Percentiles rank a stretch among this genome's conserved stretches.
phyloP scores from a whole-genome alignment of 495 filamentous ascomycete species.

The Aspergillus baeticus region DNA sequence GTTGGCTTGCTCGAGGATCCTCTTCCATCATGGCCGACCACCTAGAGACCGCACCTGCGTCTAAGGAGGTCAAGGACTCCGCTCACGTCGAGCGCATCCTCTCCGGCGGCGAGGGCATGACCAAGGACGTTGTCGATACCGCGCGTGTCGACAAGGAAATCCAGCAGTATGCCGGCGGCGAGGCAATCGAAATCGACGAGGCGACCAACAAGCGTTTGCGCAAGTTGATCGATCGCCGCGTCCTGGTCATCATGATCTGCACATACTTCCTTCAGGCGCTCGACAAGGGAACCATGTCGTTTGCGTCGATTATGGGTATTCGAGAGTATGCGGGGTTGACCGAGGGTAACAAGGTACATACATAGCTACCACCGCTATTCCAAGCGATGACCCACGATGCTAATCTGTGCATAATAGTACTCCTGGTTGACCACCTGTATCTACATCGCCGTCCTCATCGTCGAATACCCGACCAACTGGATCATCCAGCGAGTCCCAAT shows the following conservation, averaged over 20 bases:
- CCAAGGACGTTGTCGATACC: constrained; percentile 51
- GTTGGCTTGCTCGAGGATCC: no score
- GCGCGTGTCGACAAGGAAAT: constrained; percentile 62
- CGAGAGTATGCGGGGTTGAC: constrained; percentile 50
- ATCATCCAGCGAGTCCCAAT: constrained; percentile 61
- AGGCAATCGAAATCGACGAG: constrained; percentile 49
- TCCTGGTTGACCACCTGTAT: constrained; percentile 55
- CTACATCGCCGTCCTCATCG: constrained; percentile 52
- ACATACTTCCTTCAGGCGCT: constrained; percentile 72
- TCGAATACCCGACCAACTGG: constrained; percentile 57
- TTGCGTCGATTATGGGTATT: constrained; percentile 70
- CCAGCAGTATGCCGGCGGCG: constrained; percentile 57
- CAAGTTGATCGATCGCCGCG: constrained; percentile 52
- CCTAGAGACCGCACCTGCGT: neutral
- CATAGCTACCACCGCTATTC: neutral
- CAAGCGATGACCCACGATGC: neutral
- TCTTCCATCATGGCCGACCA: constrained; percentile 1
- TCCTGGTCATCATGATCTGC: constrained; percentile 49
- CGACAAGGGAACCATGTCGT: constrained; percentile 69
- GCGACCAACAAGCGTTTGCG: constrained; percentile 52
- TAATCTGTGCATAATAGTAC: constrained; percentile 37
- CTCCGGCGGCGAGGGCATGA: constrained; percentile 33
- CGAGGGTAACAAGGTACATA: constrained; percentile 46
- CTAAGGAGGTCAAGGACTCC: constrained; percentile 29
- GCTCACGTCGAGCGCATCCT: constrained; percentile 49